Evolutionary conservation across 1,284 basidiomycete species (phyloP).

Genomic region (Ceratobasidium sp.): DNA sequence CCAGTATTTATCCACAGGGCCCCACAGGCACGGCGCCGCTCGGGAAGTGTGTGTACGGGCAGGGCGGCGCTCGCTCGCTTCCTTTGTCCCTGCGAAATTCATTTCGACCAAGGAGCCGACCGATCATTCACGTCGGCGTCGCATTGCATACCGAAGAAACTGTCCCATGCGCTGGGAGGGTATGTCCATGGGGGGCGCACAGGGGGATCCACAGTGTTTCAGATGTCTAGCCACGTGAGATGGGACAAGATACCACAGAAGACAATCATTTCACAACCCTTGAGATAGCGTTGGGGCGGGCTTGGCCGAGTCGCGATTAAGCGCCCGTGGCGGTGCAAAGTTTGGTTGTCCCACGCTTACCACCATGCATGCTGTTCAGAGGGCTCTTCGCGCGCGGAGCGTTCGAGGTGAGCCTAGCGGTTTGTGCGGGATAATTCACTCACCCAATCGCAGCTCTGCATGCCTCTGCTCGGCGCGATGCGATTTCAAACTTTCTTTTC

Average conservation of each 20-base stretch:
- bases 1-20: conserved; percentile 26
- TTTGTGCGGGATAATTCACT: background rate
- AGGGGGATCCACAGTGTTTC: conserved; percentile 15
- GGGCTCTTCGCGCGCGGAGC: background rate
- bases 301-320: background rate
- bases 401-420: conserved; percentile 1
- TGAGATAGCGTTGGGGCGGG: background rate
- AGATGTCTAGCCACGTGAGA: background rate
- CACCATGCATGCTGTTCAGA: conserved; percentile 29
- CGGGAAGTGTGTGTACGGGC: background rate
- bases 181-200: conserved; percentile 21
- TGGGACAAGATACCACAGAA: background rate
- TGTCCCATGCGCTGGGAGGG: conserved; percentile 17
- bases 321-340: conserved; percentile 40
- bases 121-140: conserved; percentile 2
- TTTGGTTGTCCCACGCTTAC: conserved; percentile 27
- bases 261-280: background rate
- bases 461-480: conserved; percentile 64
- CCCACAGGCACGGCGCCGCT: background rate
- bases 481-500: conserved; percentile 80
- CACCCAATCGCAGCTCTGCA: conserved; percentile 64
- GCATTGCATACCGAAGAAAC: background rate
- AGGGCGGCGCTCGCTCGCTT: conserved; percentile 5
- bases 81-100: conserved; percentile 33
- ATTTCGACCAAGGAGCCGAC: conserved; percentile 39